A percentile compares a stretch with the other conserved stretches of the same genome.
Evolutionary conservation across 495 filamentous ascomycete species (phyloP).

Genomic region (Penicillium soppii): DNA sequence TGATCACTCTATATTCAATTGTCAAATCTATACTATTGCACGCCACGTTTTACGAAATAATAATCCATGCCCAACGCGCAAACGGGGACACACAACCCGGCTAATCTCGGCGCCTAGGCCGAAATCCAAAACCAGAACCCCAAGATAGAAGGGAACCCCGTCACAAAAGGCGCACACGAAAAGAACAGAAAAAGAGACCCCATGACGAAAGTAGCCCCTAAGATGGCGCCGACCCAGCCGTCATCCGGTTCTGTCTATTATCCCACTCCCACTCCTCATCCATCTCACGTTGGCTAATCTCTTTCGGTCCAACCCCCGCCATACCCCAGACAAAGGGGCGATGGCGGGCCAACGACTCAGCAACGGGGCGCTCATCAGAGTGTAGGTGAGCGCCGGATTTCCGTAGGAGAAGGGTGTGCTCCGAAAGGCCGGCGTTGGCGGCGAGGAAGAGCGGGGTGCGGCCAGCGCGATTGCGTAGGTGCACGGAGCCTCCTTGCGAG

Average conservation of each 20-base stretch:
- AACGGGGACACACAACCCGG: no score
- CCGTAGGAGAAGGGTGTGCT: conserved; percentile 63
- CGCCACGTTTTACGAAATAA: no score
- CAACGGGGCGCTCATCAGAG: conserved; percentile 55
- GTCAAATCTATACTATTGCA: not conserved
- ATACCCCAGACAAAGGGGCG: conserved; percentile 46
- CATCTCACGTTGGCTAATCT: conserved; percentile 35
- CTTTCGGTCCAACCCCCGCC: conserved; percentile 43
- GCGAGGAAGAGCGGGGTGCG: conserved; percentile 83
- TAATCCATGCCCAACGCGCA: no score
- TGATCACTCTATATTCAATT: not conserved
- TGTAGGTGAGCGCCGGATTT: conserved; percentile 73
- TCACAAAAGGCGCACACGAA: no score
- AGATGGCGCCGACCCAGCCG: conserved; percentile 38
- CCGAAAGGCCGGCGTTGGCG: conserved; percentile 57
- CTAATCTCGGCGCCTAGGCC: no score
- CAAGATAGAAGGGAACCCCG: no score
- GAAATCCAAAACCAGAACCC: not conserved
- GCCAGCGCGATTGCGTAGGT: conserved; percentile 75
- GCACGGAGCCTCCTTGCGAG: conserved; percentile 77
- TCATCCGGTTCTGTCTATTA: conserved; percentile 17
- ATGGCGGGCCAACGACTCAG: conserved; percentile 45
- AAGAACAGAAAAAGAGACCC: no score
- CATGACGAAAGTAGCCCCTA: not conserved
- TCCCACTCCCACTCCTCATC: conserved; percentile 23